These are phyloP conservation scores for Coniochaeta prunicola DNA, from an alignment of 2,329 filamentous ascomycete species.

Conservation along the genomic window DNA sequence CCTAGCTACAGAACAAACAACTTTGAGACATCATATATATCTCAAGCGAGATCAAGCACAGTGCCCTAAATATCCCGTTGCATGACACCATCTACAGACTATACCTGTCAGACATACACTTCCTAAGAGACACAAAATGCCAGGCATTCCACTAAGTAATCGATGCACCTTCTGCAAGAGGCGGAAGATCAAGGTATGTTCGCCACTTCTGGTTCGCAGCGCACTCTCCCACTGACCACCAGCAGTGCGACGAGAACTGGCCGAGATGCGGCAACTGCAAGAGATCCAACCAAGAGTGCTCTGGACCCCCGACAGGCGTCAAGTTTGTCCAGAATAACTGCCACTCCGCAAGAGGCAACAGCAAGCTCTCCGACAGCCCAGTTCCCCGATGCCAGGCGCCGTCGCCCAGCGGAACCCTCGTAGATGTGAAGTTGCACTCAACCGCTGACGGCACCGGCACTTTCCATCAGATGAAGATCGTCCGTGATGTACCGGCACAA, in stretches of 20 bases:
- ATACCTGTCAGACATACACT: neutral
- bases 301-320: neutral
- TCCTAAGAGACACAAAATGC: neutral
- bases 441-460: neutral
- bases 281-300: conserved; percentile 1
- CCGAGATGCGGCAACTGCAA: conserved; percentile 2
- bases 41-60: neutral
- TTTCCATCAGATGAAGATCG: conserved; percentile 2
- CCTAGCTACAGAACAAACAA: neutral
- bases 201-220: neutral
- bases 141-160: neutral
- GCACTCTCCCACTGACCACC: neutral
- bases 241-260: conserved; percentile 1
- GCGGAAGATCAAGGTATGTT: conserved; percentile 2
- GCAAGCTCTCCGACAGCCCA: neutral
- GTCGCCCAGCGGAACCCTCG: conserved; percentile 1
- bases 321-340: conserved; percentile 4
- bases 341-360: conserved; percentile 1
- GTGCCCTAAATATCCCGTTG: too few species aligned
- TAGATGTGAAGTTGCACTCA: neutral
- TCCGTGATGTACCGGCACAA: neutral
- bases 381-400: neutral
- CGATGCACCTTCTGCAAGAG: conserved; percentile 1
- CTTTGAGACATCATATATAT: neutral
- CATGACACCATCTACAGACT: neutral